These are phyloP conservation scores for Leccinum subrobustum DNA, from an alignment of 1,284 basidiomycete genomes.

Conservation along the genomic window DNA sequence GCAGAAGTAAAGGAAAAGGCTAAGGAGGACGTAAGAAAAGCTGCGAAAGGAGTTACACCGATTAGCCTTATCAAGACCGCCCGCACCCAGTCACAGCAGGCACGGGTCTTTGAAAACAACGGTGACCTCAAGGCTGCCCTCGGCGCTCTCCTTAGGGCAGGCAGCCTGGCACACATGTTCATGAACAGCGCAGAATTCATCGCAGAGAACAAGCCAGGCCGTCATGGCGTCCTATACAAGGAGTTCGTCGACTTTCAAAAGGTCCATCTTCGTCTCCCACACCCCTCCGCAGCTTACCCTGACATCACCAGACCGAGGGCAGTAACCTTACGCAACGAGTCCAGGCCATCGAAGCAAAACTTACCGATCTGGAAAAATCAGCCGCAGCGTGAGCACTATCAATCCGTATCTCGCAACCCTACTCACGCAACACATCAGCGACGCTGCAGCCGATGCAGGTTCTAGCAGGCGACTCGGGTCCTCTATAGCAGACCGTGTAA, in stretches of 20 bases:
- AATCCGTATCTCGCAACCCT: conserved; percentile 9
- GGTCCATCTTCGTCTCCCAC: conserved; percentile 39
- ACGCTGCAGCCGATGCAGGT: conserved; percentile 24
- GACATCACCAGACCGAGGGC: conserved; percentile 45
- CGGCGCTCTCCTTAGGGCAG: conserved; percentile 57
- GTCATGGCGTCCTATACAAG: conserved; percentile 50
- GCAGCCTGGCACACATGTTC: conserved; percentile 52
- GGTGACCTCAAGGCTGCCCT: conserved; percentile 63
- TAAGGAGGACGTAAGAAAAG: conserved; percentile 52
- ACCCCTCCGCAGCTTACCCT: conserved; percentile 20
- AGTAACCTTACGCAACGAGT: conserved; percentile 48
- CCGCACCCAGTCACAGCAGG: conserved; percentile 49
- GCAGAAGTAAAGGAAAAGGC: conserved; percentile 64
- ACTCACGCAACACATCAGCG: conserved; percentile 18
- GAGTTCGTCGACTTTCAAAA: conserved; percentile 60
- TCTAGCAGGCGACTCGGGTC: conserved; percentile 44
- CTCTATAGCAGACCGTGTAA: conserved; percentile 70
- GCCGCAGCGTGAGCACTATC: conserved; percentile 42
- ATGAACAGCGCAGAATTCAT: conserved; percentile 59
- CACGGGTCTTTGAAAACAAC: conserved; percentile 48
- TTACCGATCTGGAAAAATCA: conserved; percentile 54
- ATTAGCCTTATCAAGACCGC: conserved; percentile 60
- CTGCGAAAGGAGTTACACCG: conserved; percentile 54
- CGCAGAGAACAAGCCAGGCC: conserved; percentile 43
- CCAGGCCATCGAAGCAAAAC: conserved; percentile 54